Conservation (phyloP, 345 rosid species). For the Dimocarpus longan region DNA sequence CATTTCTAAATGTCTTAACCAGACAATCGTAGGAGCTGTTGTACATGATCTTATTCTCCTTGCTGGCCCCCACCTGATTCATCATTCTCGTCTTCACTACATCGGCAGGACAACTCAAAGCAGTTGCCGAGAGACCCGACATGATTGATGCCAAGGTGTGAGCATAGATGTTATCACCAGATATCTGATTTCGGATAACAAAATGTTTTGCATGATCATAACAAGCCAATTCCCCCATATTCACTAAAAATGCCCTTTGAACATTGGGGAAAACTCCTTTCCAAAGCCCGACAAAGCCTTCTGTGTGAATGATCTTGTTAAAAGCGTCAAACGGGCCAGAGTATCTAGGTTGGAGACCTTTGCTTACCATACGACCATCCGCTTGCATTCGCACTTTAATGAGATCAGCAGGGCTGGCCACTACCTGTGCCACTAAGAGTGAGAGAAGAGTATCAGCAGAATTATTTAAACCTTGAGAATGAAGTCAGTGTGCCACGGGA, state of each 20-base stretch:
- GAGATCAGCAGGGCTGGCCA: constrained; percentile 94
- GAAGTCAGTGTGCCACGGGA: neutral
- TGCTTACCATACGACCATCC: constrained; percentile 53
- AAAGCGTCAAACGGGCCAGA: constrained; percentile 66
- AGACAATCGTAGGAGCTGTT: constrained; percentile 74
- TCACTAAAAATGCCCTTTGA: constrained; percentile 86
- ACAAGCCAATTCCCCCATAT: constrained; percentile 92
- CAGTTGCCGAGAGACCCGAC: constrained; percentile 80
- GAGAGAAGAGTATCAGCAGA: constrained; percentile 17
- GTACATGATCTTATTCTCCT: constrained; percentile 44
- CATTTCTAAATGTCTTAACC: constrained; percentile 72
- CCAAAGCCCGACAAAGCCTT: constrained; percentile 74
- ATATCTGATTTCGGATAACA: constrained; percentile 50
- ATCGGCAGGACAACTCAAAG: constrained; percentile 89
- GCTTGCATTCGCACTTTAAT: constrained; percentile 96
- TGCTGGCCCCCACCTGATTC: constrained; percentile 45
- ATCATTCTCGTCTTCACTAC: constrained; percentile 94
- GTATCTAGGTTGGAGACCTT: constrained; percentile 73
- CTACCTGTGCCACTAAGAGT: constrained; percentile 60
- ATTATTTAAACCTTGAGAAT: neutral
- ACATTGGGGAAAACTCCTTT: constrained; percentile 85
- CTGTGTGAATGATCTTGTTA: constrained; percentile 48
- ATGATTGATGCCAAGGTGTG: constrained; percentile 78
- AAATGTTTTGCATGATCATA: constrained; percentile 86
- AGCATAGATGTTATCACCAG: constrained; percentile 65